Percentiles rank a stretch among this genome's conserved stretches.
These are phyloP conservation scores for Camellia sinensis DNA, from an alignment of 148 eudicot species.

Conservation along the genomic window DNA sequence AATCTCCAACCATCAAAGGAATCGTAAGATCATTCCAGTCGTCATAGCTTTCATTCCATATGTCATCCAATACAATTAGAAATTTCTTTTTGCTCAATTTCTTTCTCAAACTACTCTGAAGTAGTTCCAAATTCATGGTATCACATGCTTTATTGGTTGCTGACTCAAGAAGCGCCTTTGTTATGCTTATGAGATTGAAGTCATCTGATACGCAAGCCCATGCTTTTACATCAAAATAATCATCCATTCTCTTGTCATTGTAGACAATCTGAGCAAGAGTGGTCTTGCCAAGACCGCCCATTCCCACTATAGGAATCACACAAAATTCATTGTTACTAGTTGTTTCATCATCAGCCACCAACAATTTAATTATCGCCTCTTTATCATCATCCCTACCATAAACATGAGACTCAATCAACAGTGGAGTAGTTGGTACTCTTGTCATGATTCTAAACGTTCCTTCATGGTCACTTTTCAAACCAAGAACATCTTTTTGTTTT, in stretches of 20 bases:
- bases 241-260: background rate
- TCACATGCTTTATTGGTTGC: background rate
- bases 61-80: conserved; percentile 17
- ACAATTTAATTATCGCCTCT: conserved; percentile 13
- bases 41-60: background rate
- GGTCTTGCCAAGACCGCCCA: conserved; percentile 31
- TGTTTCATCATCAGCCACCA: background rate
- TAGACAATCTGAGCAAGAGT: conserved; percentile 17
- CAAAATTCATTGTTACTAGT: background rate
- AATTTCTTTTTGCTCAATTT: background rate
- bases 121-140: background rate
- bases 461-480: conserved; percentile 3
- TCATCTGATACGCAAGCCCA: conserved; percentile 16
- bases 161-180: background rate
- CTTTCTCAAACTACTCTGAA: conserved; percentile 18
- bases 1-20: background rate
- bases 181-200: background rate
- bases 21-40: background rate
- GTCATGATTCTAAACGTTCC: background rate
- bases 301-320: conserved; percentile 25
- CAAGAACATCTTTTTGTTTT: conserved; percentile 20
- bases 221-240: background rate
- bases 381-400: conserved; percentile 21
- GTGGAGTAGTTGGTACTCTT: conserved; percentile 11
- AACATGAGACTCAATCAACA: conserved; percentile 3